These are phyloP conservation scores for Evernia prunastri DNA, from an alignment of 495 filamentous ascomycete genomes.

Conservation along the genomic window DNA sequence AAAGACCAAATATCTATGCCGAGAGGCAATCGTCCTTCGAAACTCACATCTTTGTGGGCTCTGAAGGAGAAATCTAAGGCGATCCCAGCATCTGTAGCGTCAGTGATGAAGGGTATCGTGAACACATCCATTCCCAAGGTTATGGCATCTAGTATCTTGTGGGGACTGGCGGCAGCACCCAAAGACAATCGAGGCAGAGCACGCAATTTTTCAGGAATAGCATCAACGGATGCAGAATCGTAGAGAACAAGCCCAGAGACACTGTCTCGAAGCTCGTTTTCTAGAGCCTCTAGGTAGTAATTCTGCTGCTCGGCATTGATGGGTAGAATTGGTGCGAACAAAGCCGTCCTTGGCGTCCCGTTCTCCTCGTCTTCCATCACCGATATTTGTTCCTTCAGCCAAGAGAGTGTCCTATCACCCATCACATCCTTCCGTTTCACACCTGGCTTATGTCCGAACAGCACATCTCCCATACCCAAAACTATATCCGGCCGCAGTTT, in stretches of 20 bases:
- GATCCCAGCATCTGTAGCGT: constrained; percentile 76
- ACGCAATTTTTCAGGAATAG: constrained; percentile 54
- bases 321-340: constrained; percentile 80
- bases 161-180: constrained; percentile 58
- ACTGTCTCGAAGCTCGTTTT: constrained; percentile 71
- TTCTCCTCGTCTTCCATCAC: constrained; percentile 33
- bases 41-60: constrained; percentile 26
- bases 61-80: constrained; percentile 78
- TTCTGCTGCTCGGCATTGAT: no score
- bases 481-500: constrained; percentile 72
- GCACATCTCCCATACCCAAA: constrained; percentile 71
- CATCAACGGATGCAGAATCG: constrained; percentile 59
- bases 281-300: constrained; percentile 72
- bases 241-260: constrained; percentile 43
- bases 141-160: constrained; percentile 66
- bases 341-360: constrained; percentile 31
- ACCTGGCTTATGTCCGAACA: constrained; percentile 51
- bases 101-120: constrained; percentile 63
- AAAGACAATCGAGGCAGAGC: constrained; percentile 60
- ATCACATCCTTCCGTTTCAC: constrained; percentile 71
- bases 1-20: constrained; percentile 69
- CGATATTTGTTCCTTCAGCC: constrained; percentile 52
- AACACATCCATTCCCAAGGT: constrained; percentile 73
- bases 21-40: constrained; percentile 42
- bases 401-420: constrained; percentile 73